A percentile compares a stretch with the other conserved stretches of the same genome.
These are phyloP conservation scores for Triticum urartu DNA, from an alignment of 176 grass and related monocot genomes.

Conservation along the genomic window DNA sequence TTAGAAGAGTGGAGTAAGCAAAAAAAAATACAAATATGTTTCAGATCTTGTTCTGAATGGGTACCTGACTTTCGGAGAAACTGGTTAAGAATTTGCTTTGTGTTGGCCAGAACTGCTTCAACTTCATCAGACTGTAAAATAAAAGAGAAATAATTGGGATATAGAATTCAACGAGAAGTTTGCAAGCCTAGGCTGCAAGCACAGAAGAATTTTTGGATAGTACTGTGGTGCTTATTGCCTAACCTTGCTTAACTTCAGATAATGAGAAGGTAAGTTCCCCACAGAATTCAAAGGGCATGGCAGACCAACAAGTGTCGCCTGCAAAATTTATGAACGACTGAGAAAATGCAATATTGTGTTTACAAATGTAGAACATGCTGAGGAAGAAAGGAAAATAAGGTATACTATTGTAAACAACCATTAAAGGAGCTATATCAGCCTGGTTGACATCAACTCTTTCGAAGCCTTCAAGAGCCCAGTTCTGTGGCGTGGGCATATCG, in stretches of 20 bases:
- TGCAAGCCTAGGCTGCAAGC: not conserved
- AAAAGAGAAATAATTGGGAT: constrained; percentile 36
- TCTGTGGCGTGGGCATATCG: constrained; percentile 65
- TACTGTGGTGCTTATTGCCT: constrained; percentile 3
- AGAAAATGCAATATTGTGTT: constrained; percentile 21
- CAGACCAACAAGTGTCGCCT: constrained; percentile 94
- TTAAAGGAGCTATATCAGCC: constrained; percentile 91
- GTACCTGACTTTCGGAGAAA: constrained; percentile 92
- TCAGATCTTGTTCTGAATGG: constrained; percentile 24
- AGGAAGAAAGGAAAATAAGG: constrained; percentile 31
- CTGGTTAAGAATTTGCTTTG: constrained; percentile 98
- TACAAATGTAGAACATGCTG: constrained; percentile 23
- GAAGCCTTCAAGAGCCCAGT: constrained; percentile 83
- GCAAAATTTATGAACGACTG: constrained; percentile 32
- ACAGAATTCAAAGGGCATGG: constrained; percentile 93
- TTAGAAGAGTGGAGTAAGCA: constrained; percentile 13
- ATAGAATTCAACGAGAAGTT: constrained; percentile 5
- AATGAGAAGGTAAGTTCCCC: constrained; percentile 76
- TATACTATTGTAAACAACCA: constrained; percentile 54
- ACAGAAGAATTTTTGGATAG: constrained; percentile 19
- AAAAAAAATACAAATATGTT: constrained; percentile 11
- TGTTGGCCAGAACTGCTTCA: constrained; percentile 87
- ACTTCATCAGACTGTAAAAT: constrained; percentile 80
- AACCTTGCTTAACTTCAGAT: constrained; percentile 86
- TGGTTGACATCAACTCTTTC: constrained; percentile 98